phyloP scores from a whole-genome alignment of 768 basidiomycete species.

The Dacryopinax spathularia region DNA sequence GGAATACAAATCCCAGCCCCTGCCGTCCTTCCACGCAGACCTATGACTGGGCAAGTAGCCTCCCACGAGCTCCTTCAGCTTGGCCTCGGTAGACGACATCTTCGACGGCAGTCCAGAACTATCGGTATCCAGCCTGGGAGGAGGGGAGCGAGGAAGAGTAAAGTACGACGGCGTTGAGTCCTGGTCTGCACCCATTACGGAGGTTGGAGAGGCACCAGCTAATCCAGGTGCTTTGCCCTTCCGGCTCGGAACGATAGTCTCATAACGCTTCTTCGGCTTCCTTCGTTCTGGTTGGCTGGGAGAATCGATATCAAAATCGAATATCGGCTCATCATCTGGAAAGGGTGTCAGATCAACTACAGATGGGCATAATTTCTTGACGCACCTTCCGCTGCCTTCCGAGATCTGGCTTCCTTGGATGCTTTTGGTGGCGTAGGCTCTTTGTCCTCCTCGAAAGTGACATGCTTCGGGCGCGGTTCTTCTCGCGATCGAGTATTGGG shows the following conservation, averaged over 20 bases:
- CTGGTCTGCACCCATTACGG: background rate
- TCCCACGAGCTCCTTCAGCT: background rate
- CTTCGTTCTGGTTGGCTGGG: background rate
- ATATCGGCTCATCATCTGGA: background rate
- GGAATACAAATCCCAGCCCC: conserved; percentile 1
- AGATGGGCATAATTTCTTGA: background rate
- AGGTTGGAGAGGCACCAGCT: background rate
- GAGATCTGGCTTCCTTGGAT: background rate
- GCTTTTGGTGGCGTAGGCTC: background rate
- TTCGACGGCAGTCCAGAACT: background rate
- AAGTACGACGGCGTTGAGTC: background rate
- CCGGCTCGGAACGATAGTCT: background rate
- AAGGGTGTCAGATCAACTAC: background rate
- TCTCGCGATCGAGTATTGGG: background rate
- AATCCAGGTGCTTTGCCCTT: background rate
- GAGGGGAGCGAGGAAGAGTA: background rate
- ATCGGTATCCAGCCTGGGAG: background rate
- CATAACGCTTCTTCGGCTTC: background rate
- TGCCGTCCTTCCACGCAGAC: background rate
- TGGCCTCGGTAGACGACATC: background rate
- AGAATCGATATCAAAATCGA: background rate
- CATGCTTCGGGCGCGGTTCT: background rate
- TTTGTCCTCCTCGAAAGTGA: conserved; percentile 1
- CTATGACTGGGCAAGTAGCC: background rate
- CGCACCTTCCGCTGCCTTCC: background rate